Evolutionary conservation across 2,329 filamentous ascomycete species (phyloP).

Genomic region (Aspergillus fumigatiaffinis): DNA sequence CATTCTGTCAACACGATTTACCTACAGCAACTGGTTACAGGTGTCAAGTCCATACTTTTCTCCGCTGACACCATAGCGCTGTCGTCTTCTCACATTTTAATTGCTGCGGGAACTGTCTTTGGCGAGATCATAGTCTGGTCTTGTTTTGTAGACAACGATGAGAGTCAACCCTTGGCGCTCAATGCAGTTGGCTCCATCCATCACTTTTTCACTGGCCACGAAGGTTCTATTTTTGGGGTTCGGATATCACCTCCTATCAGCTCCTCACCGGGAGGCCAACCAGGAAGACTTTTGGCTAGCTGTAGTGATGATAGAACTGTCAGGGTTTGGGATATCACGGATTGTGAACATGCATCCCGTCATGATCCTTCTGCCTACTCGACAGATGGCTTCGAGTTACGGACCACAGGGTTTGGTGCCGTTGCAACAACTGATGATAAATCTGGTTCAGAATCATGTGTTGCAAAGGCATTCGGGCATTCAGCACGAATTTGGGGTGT

Average conservation of each 20-base stretch:
- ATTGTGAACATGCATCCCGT: conserved; percentile 35
- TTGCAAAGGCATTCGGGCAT: conserved; percentile 81
- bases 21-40: conserved; percentile 43
- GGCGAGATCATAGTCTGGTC: conserved; percentile 92
- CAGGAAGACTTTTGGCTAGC: conserved; percentile 68
- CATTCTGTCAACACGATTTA: conserved; percentile 23
- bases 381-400: conserved; percentile 34
- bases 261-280: conserved; percentile 32
- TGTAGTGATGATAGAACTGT: conserved; percentile 95
- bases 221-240: conserved; percentile 91
- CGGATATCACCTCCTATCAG: conserved; percentile 62
- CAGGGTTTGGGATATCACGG: conserved; percentile 77
- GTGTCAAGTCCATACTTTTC: conserved; percentile 77
- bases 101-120: conserved; percentile 89
- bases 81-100: conserved; percentile 57
- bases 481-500: conserved; percentile 86
- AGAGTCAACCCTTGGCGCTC: conserved; percentile 4
- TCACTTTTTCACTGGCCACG: conserved; percentile 65
- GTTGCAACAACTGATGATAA: conserved; percentile 28
- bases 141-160: conserved; percentile 43
- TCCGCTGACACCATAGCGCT: conserved; percentile 71
- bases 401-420: conserved; percentile 62
- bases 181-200: conserved; percentile 42
- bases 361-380: conserved; percentile 34
- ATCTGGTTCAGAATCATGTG: conserved; percentile 42